These are phyloP conservation scores for Backusella australiensis DNA, from an alignment of 192 early-diverging fungal genomes.

Conservation along the genomic window DNA sequence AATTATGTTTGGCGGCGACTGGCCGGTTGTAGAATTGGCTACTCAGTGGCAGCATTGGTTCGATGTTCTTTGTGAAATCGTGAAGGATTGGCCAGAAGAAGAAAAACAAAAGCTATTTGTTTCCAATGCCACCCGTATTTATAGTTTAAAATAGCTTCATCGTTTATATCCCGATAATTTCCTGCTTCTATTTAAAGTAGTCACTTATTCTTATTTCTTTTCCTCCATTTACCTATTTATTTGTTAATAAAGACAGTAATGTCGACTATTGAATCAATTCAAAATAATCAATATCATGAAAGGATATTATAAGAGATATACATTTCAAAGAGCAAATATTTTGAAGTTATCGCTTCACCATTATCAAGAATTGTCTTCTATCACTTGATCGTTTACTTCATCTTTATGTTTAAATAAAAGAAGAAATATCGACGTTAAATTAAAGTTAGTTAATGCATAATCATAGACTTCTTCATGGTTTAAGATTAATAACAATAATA, in stretches of 20 bases:
- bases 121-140: slow-evolving; percentile 24
- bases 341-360: background rate
- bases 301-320: background rate
- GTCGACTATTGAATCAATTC: background rate
- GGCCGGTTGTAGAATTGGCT: slow-evolving; percentile 26
- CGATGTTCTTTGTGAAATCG: slow-evolving; percentile 16
- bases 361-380: background rate
- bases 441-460: background rate
- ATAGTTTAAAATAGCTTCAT: background rate
- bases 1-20: slow-evolving; percentile 34
- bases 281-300: background rate
- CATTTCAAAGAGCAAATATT: background rate
- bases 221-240: background rate
- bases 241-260: background rate
- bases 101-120: slow-evolving; percentile 29
- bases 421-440: background rate
- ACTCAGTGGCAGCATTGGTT: slow-evolving; percentile 24
- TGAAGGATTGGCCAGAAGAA: slow-evolving; percentile 17
- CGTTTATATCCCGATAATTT: background rate
- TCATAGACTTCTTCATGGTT: too few relatives aligned
- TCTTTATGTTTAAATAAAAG: background rate
- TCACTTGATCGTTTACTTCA: background rate
- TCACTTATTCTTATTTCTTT: background rate
- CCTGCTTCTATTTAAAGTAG: background rate
- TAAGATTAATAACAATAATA: too few relatives aligned